Evolutionary conservation across 2,329 filamentous ascomycete species (phyloP).

Genomic region (Pseudogymnoascus sp.): DNA sequence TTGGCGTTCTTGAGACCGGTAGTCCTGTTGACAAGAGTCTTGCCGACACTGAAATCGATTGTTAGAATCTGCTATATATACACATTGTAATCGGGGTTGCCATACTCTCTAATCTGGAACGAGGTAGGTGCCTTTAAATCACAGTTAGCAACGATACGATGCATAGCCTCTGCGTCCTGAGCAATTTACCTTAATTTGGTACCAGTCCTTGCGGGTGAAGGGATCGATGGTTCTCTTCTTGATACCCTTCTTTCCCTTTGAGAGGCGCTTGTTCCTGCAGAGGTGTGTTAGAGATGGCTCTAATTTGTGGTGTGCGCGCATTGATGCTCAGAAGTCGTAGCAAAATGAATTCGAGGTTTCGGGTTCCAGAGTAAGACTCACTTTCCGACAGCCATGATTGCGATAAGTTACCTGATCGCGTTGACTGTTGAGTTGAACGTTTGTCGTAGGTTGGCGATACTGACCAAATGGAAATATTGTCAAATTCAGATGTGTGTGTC

Average conservation of each 20-base stretch:
- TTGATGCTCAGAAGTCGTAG: conserved; percentile 16
- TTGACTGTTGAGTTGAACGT: conserved; percentile 20
- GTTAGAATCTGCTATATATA: conserved; percentile 23
- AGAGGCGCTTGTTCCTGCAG: conserved; percentile 97
- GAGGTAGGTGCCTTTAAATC: conserved; percentile 73
- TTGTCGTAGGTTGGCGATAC: conserved; percentile 17
- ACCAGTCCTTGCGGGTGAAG: conserved; percentile 99
- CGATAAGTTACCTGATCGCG: conserved; percentile 40
- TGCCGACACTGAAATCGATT: conserved; percentile 73
- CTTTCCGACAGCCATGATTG: conserved; percentile 81
- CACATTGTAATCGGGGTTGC: conserved; percentile 16
- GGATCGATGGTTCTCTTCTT: conserved; percentile 99
- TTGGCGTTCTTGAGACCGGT: conserved; percentile 99
- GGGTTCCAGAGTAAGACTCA: conserved; percentile 37
- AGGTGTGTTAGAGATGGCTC: conserved; percentile 26
- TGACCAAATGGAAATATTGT: conserved; percentile 13
- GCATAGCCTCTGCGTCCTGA: conserved; percentile 6
- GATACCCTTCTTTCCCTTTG: conserved; percentile 99
- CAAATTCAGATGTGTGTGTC: conserved; percentile 14
- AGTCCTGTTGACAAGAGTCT: conserved; percentile 98
- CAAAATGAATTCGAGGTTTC: conserved; percentile 16
- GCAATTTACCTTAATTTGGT: conserved; percentile 76
- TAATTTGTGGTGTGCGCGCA: conserved; percentile 7
- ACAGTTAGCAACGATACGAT: conserved; percentile 24
- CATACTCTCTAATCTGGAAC: conserved; percentile 91